Conservation (phyloP, 78 protist genomes). For the Trichosphaerium sp. region DNA sequence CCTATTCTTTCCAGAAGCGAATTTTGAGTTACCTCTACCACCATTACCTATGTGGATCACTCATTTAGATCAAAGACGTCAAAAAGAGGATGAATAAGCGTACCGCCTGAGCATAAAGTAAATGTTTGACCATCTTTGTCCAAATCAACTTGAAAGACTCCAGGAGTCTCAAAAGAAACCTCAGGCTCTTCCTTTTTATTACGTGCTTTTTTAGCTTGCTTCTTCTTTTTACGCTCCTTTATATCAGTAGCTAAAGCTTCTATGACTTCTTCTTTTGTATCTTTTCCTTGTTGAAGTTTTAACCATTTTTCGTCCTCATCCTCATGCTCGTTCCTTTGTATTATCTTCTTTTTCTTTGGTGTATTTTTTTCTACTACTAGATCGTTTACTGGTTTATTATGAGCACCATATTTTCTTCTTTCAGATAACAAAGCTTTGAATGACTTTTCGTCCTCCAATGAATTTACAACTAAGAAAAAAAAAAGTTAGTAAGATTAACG, state of each 20-base stretch:
- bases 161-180: not conserved
- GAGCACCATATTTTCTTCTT: too few species aligned
- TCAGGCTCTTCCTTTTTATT: not conserved
- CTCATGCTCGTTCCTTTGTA: not conserved
- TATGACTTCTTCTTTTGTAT: not conserved
- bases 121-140: slow-evolving; percentile 9
- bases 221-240: not conserved
- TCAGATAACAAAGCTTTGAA: too few species aligned
- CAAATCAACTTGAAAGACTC: not conserved
- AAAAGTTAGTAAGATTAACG: too few species aligned
- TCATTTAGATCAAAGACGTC: too few species aligned
- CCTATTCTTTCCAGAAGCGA: slow-evolving; percentile 34
- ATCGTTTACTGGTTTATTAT: too few species aligned
- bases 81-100: too few species aligned
- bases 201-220: not conserved
- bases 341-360: not conserved
- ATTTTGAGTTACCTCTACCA: slow-evolving; percentile 35
- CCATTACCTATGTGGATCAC: slow-evolving; percentile 25
- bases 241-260: not conserved
- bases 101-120: too few species aligned
- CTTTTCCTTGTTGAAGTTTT: not conserved
- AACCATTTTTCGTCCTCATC: not conserved
- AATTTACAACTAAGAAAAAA: too few species aligned
- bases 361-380: not conserved
- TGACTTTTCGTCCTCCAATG: too few species aligned